phyloP scores from a whole-genome alignment of 192 early-diverging fungal genomes.

The Backusella macrospora region DNA sequence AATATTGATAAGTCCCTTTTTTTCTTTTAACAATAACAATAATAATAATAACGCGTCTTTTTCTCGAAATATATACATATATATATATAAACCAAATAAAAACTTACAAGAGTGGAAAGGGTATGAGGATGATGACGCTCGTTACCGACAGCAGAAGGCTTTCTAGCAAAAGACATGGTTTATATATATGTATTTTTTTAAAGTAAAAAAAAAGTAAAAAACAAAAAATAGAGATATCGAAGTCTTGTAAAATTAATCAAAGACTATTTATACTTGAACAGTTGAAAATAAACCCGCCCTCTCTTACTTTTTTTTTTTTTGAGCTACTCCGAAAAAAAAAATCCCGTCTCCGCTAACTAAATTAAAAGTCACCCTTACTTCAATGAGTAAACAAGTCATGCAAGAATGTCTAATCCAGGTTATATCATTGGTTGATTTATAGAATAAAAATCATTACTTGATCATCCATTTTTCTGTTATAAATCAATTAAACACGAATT shows the following conservation, averaged over 20 bases:
- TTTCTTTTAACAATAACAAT: not conserved
- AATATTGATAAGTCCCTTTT: too few relatives aligned
- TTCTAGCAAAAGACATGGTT: slow-evolving; percentile 25
- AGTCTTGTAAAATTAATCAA: slow-evolving; percentile 14
- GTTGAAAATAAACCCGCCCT: not conserved
- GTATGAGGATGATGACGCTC: slow-evolving; percentile 57
- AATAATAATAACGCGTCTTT: not conserved
- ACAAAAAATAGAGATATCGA: not conserved
- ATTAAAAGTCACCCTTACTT: slow-evolving; percentile 6
- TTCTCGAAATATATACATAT: not conserved
- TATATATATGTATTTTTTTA: not conserved
- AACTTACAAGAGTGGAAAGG: slow-evolving; percentile 54
- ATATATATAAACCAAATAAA: not conserved
- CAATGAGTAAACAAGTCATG: slow-evolving; percentile 11
- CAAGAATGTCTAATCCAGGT: slow-evolving; percentile 8
- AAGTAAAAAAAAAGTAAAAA: not conserved
- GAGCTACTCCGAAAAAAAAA: slow-evolving; percentile 10
- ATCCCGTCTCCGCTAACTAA: slow-evolving; percentile 5
- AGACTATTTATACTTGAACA: not conserved
- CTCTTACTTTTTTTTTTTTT: not conserved
- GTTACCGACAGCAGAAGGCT: slow-evolving; percentile 23
- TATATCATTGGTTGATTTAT: slow-evolving; percentile 1
- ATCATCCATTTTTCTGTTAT: not conserved
- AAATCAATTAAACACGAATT: not conserved
- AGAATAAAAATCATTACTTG: not conserved